A percentile compares a stretch with the other conserved stretches of the same genome.
Conservation (phyloP, 176 grass and related monocot genomes). For the Eleusine indica region DNA sequence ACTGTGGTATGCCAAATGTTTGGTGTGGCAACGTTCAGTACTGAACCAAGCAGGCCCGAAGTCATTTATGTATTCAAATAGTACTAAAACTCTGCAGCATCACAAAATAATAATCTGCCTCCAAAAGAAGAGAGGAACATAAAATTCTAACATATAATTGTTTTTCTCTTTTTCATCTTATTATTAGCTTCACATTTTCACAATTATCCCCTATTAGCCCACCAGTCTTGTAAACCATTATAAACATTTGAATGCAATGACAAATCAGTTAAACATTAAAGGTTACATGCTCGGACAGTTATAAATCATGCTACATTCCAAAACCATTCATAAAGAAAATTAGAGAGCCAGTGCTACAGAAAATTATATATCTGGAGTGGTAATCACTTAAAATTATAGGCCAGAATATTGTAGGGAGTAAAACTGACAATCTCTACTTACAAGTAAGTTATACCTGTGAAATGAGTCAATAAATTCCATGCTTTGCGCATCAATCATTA, state of each 20-base stretch:
- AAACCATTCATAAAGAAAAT: constrained; percentile 4
- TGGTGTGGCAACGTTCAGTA: no score
- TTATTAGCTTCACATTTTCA: not conserved
- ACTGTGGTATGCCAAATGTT: no score
- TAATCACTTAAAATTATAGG: constrained; percentile 8
- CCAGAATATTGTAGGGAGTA: not conserved
- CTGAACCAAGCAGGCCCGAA: no score
- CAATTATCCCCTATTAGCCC: not conserved
- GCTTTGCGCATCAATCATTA: constrained; percentile 81
- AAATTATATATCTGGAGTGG: constrained; percentile 12
- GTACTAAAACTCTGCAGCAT: not conserved
- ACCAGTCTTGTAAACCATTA: not conserved
- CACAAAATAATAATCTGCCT: not conserved
- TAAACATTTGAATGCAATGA: not conserved
- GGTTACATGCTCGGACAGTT: not conserved
- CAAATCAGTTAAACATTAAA: not conserved
- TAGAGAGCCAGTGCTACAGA: not conserved
- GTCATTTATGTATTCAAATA: not conserved
- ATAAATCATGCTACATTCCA: not conserved
- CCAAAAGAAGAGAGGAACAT: not conserved
- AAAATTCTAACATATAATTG: not conserved
- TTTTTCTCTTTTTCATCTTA: not conserved
- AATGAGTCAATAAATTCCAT: constrained; percentile 83
- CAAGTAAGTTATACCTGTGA: constrained; percentile 69
- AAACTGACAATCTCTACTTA: constrained; percentile 26